Evolutionary conservation across 2,329 filamentous ascomycete genomes (phyloP).

Genomic region (Thermoascus crustaceus): DNA sequence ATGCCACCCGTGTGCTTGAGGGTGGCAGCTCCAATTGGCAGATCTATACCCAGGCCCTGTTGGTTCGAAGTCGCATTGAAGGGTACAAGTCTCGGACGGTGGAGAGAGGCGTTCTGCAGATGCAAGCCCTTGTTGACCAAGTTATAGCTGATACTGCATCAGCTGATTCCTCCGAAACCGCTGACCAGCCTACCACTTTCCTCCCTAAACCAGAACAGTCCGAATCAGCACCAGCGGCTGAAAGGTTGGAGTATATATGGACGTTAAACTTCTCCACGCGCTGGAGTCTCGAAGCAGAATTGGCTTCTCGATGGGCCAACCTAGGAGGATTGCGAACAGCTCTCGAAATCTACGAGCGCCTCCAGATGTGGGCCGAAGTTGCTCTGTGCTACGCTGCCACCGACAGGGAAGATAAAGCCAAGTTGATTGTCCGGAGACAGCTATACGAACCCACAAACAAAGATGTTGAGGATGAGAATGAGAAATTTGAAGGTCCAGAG

Average conservation of each 20-base stretch:
- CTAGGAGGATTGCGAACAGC: conserved; percentile 83
- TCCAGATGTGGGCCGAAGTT: conserved; percentile 91
- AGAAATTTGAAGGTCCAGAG: conserved; percentile 59
- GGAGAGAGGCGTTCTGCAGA: conserved; percentile 80
- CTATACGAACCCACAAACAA: conserved; percentile 59
- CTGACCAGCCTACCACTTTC: conserved; percentile 64
- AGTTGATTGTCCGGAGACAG: conserved; percentile 65
- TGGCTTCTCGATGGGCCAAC: conserved; percentile 85
- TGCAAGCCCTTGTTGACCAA: conserved; percentile 93
- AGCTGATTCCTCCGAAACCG: conserved; percentile 27
- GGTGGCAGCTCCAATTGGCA: conserved; percentile 96
- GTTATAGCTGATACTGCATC: conserved; percentile 74
- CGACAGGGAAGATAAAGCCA: conserved; percentile 75
- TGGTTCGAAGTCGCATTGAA: conserved; percentile 86
- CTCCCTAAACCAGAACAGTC: conserved; percentile 65
- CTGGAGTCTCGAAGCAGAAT: conserved; percentile 90
- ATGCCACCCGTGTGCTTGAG: conserved; percentile 76
- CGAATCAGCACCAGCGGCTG: conserved; percentile 65
- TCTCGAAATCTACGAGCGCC: conserved; percentile 87
- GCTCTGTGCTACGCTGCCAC: conserved; percentile 78
- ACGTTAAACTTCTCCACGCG: conserved; percentile 73
- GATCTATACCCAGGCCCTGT: conserved; percentile 85
- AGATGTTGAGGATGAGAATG: conserved; percentile 42
- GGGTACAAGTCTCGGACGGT: conserved; percentile 77
- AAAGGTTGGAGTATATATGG: conserved; percentile 77